A percentile compares a stretch with the other conserved stretches of the same genome.
phyloP scores from a whole-genome alignment of 2,329 filamentous ascomycete genomes.

The Scytalidium sp. region DNA sequence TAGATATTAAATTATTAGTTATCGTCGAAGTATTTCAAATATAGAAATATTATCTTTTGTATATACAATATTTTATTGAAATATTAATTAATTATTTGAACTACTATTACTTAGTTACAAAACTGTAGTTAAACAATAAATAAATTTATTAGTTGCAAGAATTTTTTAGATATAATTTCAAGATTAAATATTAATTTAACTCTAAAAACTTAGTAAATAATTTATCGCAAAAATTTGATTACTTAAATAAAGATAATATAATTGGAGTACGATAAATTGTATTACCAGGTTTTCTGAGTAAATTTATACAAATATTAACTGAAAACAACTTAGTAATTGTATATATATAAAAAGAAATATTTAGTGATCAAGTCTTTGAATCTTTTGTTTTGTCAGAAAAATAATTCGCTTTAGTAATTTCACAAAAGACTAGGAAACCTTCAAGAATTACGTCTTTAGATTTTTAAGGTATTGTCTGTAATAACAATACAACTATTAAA shows the following conservation, averaged over 20 bases:
- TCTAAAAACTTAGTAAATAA: background rate
- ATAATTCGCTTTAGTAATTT: too few relatives aligned
- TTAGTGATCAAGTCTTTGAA: background rate
- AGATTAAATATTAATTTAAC: background rate
- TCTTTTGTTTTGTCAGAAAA: too few relatives aligned
- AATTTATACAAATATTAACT: too few relatives aligned
- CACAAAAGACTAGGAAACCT: too few relatives aligned
- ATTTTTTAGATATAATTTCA: background rate
- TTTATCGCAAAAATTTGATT: background rate
- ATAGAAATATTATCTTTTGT: conserved; percentile 2
- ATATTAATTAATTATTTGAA: conserved; percentile 3
- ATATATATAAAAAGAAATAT: too few relatives aligned
- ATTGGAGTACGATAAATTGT: background rate
- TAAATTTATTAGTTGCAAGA: conserved; percentile 1
- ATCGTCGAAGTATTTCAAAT: background rate
- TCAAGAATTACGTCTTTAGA: background rate
- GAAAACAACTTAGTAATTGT: too few relatives aligned
- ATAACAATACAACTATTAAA: conserved; percentile 2
- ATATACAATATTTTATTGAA: background rate
- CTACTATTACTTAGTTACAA: background rate
- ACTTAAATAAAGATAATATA: background rate
- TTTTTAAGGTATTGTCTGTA: background rate
- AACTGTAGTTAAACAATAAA: conserved; percentile 1
- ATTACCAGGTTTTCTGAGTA: background rate
- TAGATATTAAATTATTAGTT: background rate